These are phyloP conservation scores for Xylariaceae sp. DNA, from an alignment of 2,329 filamentous ascomycete species.

Conservation along the genomic window DNA sequence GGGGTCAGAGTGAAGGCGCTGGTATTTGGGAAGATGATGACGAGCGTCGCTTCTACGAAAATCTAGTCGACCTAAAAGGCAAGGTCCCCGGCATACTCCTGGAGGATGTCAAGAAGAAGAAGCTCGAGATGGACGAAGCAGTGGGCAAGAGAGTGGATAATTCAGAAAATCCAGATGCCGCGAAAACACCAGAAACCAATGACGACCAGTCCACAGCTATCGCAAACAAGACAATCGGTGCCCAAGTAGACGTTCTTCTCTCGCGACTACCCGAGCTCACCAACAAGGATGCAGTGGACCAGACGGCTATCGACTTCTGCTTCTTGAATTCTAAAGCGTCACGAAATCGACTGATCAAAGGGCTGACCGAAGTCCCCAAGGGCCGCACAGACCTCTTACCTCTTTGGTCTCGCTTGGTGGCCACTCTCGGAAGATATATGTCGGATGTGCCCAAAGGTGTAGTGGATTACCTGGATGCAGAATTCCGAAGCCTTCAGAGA, in stretches of 20 bases:
- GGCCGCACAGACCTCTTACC: slow-evolving; percentile 88
- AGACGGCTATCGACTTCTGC: slow-evolving; percentile 93
- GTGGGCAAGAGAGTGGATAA: slow-evolving; percentile 70
- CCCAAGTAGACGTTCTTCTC: slow-evolving; percentile 89
- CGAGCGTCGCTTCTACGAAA: slow-evolving; percentile 96
- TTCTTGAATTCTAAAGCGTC: slow-evolving; percentile 98
- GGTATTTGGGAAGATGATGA: slow-evolving; percentile 99
- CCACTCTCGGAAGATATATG: slow-evolving; percentile 90
- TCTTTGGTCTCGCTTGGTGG: slow-evolving; percentile 86
- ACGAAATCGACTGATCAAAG: slow-evolving; percentile 87
- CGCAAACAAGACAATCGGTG: slow-evolving; percentile 94
- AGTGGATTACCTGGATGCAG: slow-evolving; percentile 88
- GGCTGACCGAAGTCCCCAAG: slow-evolving; percentile 90
- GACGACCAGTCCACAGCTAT: slow-evolving; percentile 93
- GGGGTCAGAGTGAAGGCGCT: slow-evolving; percentile 81
- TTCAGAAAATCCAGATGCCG: slow-evolving; percentile 43
- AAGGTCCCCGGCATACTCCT: slow-evolving; percentile 91
- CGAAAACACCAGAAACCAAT: slow-evolving; percentile 48
- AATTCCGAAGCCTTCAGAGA: slow-evolving; percentile 92
- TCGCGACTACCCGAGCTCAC: slow-evolving; percentile 86
- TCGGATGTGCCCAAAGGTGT: slow-evolving; percentile 89
- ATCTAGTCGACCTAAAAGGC: slow-evolving; percentile 88
- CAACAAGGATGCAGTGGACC: slow-evolving; percentile 86
- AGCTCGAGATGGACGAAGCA: slow-evolving; percentile 73
- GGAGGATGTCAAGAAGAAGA: slow-evolving; percentile 94